Conservation (phyloP, 2,329 filamentous ascomycete species). For the Fusarium sambucinum region DNA sequence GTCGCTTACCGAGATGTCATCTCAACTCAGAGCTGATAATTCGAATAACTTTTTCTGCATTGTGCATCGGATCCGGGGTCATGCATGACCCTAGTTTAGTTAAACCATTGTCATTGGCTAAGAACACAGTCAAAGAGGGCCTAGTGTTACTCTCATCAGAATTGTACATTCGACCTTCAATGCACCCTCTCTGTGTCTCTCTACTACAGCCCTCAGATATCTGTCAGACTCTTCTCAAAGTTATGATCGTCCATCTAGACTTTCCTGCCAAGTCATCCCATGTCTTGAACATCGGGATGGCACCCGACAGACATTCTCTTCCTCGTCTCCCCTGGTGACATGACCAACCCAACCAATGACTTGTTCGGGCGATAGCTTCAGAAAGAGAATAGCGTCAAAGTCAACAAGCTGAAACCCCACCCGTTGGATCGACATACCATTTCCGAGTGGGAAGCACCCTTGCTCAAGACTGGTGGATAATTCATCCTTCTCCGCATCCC, state of each 20-base stretch:
- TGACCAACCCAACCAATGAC: constrained; percentile 3
- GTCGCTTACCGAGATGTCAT: neutral
- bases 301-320: neutral
- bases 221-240: neutral
- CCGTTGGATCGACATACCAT: neutral
- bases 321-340: neutral
- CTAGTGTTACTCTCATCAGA: neutral
- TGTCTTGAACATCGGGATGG: neutral
- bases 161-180: neutral
- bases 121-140: fast-evolving
- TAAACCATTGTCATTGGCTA: fast-evolving
- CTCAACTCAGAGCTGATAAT: fast-evolving
- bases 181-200: neutral
- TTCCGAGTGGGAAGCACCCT: neutral
- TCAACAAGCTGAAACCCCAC: constrained; percentile 16
- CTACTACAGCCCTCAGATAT: neutral
- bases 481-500: constrained; percentile 5
- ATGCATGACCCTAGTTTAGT: fast-evolving
- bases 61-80: neutral
- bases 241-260: neutral
- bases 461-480: constrained; percentile 8
- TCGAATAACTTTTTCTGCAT: fast-evolving
- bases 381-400: constrained; percentile 4
- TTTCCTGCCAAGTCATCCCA: neutral
- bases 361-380: neutral